Evolutionary conservation across 2,329 filamentous ascomycete genomes (phyloP).

Genomic region (Aphanocladium album): DNA sequence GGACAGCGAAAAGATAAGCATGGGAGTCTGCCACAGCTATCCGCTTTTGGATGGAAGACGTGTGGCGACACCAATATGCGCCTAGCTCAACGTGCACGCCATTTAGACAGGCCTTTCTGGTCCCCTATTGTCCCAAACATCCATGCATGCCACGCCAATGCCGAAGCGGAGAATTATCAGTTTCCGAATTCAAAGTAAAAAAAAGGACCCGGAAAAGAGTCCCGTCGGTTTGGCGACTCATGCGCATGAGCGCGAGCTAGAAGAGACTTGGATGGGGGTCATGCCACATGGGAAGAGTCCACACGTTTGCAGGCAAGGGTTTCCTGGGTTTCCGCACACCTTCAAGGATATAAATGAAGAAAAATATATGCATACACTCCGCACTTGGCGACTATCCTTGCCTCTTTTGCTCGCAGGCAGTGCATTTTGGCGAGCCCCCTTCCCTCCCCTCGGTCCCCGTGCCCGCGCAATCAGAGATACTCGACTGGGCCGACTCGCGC

Average conservation of each 20-base stretch:
- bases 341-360: neutral
- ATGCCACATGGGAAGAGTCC: neutral
- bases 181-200: neutral
- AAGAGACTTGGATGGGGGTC: neutral
- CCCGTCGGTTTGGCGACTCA: constrained; percentile 1
- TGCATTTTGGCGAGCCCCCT: neutral
- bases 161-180: neutral
- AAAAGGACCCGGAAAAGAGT: neutral
- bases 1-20: neutral
- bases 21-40: neutral
- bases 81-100: neutral
- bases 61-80: no score
- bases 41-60: neutral
- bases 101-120: neutral
- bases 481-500: neutral
- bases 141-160: neutral
- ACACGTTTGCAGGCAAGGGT: neutral
- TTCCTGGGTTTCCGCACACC: neutral
- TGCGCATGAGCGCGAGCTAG: neutral
- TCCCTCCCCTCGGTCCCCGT: neutral
- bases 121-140: neutral
- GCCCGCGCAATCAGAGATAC: neutral
- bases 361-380: neutral
- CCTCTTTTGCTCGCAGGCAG: neutral
- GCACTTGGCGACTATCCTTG: neutral